phyloP scores from a whole-genome alignment of 371 early-diverging fungal species.

The Saksenaea oblongispora region DNA sequence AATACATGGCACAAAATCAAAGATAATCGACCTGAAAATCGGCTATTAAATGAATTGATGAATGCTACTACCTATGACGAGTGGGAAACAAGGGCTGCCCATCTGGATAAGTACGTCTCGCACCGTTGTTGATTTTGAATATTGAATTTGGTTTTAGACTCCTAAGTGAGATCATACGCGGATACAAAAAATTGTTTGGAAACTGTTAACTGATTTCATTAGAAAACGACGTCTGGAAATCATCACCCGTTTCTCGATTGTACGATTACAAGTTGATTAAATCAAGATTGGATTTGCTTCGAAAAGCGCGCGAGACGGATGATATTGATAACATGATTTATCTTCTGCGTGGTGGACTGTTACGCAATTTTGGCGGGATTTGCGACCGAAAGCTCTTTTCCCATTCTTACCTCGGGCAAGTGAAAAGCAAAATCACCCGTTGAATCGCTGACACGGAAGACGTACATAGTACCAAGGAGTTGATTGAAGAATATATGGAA shows the following conservation, averaged over 20 bases:
- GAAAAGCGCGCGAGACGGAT: conserved; percentile 46
- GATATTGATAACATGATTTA: conserved; percentile 67
- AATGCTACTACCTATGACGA: conserved; percentile 58
- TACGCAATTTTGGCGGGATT: conserved; percentile 76
- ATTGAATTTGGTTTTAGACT: neutral
- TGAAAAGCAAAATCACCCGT: neutral
- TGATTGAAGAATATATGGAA: conserved; percentile 73
- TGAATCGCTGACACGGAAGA: neutral
- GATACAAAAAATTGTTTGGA: neutral
- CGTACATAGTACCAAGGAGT: conserved; percentile 57
- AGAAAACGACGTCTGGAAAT: conserved; percentile 63
- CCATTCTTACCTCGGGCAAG: conserved; percentile 59
- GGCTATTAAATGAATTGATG: conserved; percentile 34
- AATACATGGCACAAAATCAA: conserved; percentile 30
- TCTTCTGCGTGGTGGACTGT: conserved; percentile 59
- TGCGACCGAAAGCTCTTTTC: conserved; percentile 64
- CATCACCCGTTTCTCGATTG: conserved; percentile 48
- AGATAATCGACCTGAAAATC: conserved; percentile 40
- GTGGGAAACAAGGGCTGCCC: conserved; percentile 57
- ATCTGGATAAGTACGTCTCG: conserved; percentile 52
- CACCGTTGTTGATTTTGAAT: too few species aligned
- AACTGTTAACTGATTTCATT: neutral
- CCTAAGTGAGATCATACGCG: neutral
- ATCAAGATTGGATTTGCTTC: conserved; percentile 54
- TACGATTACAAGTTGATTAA: conserved; percentile 73